These are phyloP conservation scores for Hysterangium stoloniferum DNA, from an alignment of 768 basidiomycete genomes.

Conservation along the genomic window DNA sequence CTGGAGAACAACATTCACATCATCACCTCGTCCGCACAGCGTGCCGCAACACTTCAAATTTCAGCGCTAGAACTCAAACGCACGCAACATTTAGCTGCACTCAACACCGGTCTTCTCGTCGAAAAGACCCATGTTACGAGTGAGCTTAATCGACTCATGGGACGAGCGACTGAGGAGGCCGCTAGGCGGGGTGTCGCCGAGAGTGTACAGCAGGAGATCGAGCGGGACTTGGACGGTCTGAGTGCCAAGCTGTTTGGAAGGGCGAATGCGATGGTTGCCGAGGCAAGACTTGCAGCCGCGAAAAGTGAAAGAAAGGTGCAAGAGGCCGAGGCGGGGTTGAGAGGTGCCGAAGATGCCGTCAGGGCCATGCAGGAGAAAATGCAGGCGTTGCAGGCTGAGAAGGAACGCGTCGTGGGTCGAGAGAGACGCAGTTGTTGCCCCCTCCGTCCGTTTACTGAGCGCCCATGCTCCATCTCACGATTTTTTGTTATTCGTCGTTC, in stretches of 20 bases:
- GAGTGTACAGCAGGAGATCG: conserved; percentile 70
- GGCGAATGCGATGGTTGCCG: conserved; percentile 97
- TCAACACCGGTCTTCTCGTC: conserved; percentile 87
- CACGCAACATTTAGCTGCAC: conserved; percentile 77
- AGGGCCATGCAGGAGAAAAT: conserved; percentile 78
- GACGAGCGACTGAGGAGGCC: conserved; percentile 91
- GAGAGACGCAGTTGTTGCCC: conserved; percentile 24
- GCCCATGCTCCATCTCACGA: conserved; percentile 75
- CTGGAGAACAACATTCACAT: conserved; percentile 86
- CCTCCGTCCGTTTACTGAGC: conserved; percentile 44
- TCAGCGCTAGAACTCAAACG: conserved; percentile 80
- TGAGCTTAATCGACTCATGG: conserved; percentile 91
- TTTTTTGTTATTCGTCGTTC: conserved; percentile 67
- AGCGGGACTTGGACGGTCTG: conserved; percentile 91
- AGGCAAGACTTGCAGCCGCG: conserved; percentile 64
- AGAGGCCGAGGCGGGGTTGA: conserved; percentile 69
- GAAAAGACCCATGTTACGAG: conserved; percentile 85
- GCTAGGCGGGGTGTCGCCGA: conserved; percentile 87
- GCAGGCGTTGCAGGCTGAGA: conserved; percentile 64
- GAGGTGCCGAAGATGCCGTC: conserved; percentile 82
- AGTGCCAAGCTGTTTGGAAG: conserved; percentile 85
- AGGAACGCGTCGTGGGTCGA: conserved; percentile 55
- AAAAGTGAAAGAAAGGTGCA: conserved; percentile 59
- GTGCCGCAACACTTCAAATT: conserved; percentile 55
- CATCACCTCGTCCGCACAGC: conserved; percentile 47